A percentile compares a stretch with the other conserved stretches of the same genome.
Conservation (phyloP, 1,139 yeast genomes). For the Wickerhamiella pararugosa region DNA sequence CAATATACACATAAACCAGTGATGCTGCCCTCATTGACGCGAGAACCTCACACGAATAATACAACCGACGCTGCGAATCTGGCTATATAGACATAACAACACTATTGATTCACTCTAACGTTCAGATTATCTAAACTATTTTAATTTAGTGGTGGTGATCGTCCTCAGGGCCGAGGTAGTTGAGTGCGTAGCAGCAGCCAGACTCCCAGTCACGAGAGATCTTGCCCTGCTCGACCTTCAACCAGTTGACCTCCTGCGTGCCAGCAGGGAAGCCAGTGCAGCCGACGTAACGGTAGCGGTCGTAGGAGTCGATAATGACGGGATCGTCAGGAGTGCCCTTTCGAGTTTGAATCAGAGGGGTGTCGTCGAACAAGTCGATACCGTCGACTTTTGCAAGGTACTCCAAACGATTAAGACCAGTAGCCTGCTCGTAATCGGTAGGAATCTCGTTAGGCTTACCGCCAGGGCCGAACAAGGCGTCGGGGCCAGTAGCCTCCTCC, state of each 20-base stretch:
- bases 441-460: constrained; percentile 79
- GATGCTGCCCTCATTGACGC: no score
- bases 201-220: constrained; percentile 98
- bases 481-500: constrained; percentile 68
- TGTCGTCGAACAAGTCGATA: constrained; percentile 84
- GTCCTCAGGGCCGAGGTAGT: constrained; percentile 64
- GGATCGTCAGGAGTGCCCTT: constrained; percentile 83
- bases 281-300: constrained; percentile 90
- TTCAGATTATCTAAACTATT: no score
- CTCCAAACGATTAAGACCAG: constrained; percentile 97
- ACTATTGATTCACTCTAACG: no score
- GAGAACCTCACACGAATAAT: no score
- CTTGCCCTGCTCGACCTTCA: constrained; percentile 71
- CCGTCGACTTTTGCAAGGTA: constrained; percentile 90
- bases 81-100: no score
- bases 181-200: constrained; percentile 85
- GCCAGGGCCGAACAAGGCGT: constrained; percentile 62
- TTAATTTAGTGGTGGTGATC: constrained; percentile 14
- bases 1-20: no score
- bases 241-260: constrained; percentile 83
- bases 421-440: constrained; percentile 88
- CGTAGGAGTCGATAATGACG: constrained; percentile 75
- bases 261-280: constrained; percentile 96
- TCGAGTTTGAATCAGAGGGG: constrained; percentile 78
- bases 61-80: no score